phyloP scores from a whole-genome alignment of 2,329 filamentous ascomycete species.

The Colletotrichum sp. region DNA sequence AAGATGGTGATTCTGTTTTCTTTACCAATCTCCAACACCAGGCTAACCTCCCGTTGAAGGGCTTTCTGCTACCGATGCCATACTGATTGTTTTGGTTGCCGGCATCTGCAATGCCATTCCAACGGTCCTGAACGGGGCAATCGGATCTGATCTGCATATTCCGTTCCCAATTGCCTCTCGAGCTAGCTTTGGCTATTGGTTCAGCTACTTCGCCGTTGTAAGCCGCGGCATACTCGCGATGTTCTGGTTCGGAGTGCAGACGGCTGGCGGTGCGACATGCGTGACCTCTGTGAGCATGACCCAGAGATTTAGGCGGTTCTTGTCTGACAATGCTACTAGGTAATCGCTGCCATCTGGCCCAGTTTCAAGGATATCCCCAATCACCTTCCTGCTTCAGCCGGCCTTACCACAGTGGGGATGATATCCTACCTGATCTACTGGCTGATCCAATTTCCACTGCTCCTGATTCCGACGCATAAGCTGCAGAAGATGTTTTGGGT shows the following conservation, averaged over 20 bases:
- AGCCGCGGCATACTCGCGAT: conserved; percentile 40
- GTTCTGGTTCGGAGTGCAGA: neutral
- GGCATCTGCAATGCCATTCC: conserved; percentile 50
- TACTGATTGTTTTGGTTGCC: conserved; percentile 53
- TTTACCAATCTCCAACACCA: neutral
- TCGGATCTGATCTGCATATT: conserved; percentile 35
- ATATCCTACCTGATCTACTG: neutral
- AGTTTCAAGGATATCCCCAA: neutral
- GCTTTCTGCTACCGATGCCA: conserved; percentile 49
- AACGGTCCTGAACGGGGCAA: conserved; percentile 47
- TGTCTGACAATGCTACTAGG: neutral
- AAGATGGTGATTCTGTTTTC: neutral
- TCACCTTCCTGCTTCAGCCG: neutral
- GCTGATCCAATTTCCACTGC: conserved; percentile 44
- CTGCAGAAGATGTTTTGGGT: conserved; percentile 46
- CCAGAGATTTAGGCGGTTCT: neutral
- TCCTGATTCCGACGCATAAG: conserved; percentile 47
- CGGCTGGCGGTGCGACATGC: neutral
- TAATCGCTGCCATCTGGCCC: neutral
- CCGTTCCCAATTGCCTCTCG: conserved; percentile 47
- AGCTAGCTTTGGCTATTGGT: conserved; percentile 43
- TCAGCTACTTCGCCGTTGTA: conserved; percentile 38
- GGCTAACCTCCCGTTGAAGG: neutral
- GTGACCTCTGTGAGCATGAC: neutral
- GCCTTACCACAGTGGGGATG: neutral